These are phyloP conservation scores for Agaricus blazei DNA, from an alignment of 768 basidiomycete genomes.

Conservation along the genomic window DNA sequence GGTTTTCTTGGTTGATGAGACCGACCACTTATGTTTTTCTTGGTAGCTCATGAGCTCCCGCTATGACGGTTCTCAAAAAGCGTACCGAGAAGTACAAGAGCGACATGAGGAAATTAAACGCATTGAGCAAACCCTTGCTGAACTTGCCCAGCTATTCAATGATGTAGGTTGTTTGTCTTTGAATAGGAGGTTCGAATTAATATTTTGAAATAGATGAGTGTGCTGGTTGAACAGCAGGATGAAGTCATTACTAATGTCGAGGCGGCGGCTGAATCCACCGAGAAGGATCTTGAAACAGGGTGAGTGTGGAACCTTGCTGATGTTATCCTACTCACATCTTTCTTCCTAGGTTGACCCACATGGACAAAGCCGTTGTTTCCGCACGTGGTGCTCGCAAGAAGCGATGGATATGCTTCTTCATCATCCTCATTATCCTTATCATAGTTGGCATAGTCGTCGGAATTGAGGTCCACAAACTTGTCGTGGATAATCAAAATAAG, in stretches of 20 bases:
- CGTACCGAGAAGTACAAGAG: constrained; percentile 95
- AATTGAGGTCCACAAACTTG: constrained; percentile 35
- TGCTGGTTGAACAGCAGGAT: constrained; percentile 92
- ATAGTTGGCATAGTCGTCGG: constrained; percentile 62
- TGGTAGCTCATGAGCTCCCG: constrained; percentile 79
- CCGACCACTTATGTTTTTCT: not conserved
- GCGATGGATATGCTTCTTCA: constrained; percentile 94
- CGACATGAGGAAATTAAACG: constrained; percentile 94
- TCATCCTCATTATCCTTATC: constrained; percentile 60
- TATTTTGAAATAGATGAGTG: constrained; percentile 65
- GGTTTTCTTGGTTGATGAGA: not conserved
- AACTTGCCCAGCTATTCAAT: constrained; percentile 94
- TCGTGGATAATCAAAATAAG: not conserved
- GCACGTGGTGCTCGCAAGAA: constrained; percentile 90
- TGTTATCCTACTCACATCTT: not conserved
- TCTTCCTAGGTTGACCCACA: constrained; percentile 65
- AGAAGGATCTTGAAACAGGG: constrained; percentile 86
- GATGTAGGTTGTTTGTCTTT: constrained; percentile 51
- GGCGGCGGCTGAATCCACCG: constrained; percentile 64
- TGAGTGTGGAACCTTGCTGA: constrained; percentile 29
- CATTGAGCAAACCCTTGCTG: constrained; percentile 89
- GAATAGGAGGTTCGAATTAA: not conserved
- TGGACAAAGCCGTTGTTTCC: constrained; percentile 80
- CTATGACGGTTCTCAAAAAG: constrained; percentile 81
- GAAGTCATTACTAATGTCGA: constrained; percentile 84